Conservation (phyloP, 176 grass and related monocot genomes). For the Aegilops umbellulata region DNA sequence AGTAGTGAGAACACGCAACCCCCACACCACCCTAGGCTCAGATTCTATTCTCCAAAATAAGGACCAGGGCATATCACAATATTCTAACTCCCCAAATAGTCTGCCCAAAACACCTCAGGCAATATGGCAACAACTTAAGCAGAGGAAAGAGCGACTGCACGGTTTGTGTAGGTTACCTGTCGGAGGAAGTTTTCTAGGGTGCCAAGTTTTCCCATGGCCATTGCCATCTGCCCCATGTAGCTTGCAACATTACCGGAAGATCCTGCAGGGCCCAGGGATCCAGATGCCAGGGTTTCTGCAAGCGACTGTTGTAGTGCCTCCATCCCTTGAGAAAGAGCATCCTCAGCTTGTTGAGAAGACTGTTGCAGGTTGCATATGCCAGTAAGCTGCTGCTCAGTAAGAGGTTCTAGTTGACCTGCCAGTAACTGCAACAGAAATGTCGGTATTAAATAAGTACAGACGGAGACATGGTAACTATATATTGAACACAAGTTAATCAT, state of each 20-base stretch:
- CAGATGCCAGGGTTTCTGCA: constrained; percentile 76
- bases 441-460: constrained; percentile 5
- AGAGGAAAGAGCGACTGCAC: constrained; percentile 13
- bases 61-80: neutral
- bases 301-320: constrained; percentile 89
- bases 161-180: constrained; percentile 58
- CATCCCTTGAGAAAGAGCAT: constrained; percentile 92
- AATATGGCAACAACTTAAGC: constrained; percentile 1
- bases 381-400: constrained; percentile 78
- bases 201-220: constrained; percentile 94
- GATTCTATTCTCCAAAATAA: neutral
- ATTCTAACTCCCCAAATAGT: neutral
- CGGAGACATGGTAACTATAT: neutral
- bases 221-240: constrained; percentile 97
- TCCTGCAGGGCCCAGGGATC: constrained; percentile 59
- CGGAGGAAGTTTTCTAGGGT: constrained; percentile 88
- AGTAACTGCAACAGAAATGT: constrained; percentile 58
- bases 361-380: constrained; percentile 79
- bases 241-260: constrained; percentile 75
- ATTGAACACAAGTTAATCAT: neutral
- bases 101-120: neutral
- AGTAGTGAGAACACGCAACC: neutral
- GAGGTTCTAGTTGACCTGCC: constrained; percentile 70
- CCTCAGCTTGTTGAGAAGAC: constrained; percentile 86
- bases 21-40: neutral